phyloP scores from a whole-genome alignment of 192 early-diverging fungal genomes.

The Chytriomyces sp. region DNA sequence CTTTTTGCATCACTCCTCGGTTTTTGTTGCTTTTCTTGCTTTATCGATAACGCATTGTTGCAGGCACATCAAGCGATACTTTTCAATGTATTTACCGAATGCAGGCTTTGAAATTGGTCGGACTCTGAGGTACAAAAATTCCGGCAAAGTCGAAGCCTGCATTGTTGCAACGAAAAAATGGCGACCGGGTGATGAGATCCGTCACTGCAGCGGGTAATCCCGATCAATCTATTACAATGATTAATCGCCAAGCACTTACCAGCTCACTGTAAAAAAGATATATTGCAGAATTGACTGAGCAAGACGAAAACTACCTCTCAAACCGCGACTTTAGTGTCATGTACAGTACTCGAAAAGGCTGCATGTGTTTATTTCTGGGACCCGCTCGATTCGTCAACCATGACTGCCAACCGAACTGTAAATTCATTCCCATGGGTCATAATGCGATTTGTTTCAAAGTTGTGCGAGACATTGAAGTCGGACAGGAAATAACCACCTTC shows the following conservation, averaged over 20 bases:
- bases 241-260: neutral
- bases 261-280: slow-evolving; percentile 16
- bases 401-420: slow-evolving; percentile 71
- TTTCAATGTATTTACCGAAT: slow-evolving; percentile 66
- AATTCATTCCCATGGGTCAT: slow-evolving; percentile 46
- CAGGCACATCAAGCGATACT: slow-evolving; percentile 62
- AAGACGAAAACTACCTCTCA: slow-evolving; percentile 48
- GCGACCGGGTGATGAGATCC: slow-evolving; percentile 56
- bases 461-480: slow-evolving; percentile 65
- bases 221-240: neutral
- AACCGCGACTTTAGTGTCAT: slow-evolving; percentile 73
- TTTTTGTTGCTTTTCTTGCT: neutral
- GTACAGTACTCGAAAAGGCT: slow-evolving; percentile 59
- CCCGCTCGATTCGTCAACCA: slow-evolving; percentile 80
- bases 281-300: slow-evolving; percentile 55
- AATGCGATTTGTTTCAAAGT: slow-evolving; percentile 71
- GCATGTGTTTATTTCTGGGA: slow-evolving; percentile 69
- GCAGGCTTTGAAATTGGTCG: slow-evolving; percentile 71
- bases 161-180: slow-evolving; percentile 56
- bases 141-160: slow-evolving; percentile 58
- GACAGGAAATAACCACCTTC: slow-evolving; percentile 74
- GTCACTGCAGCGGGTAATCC: slow-evolving; percentile 46
- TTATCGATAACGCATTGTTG: neutral
- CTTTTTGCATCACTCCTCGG: too few relatives aligned
- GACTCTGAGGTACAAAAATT: slow-evolving; percentile 60